Percentiles rank a stretch among this genome's conserved stretches.
phyloP scores from a whole-genome alignment of 345 rosid species.

The Aquilaria yunnanensis region DNA sequence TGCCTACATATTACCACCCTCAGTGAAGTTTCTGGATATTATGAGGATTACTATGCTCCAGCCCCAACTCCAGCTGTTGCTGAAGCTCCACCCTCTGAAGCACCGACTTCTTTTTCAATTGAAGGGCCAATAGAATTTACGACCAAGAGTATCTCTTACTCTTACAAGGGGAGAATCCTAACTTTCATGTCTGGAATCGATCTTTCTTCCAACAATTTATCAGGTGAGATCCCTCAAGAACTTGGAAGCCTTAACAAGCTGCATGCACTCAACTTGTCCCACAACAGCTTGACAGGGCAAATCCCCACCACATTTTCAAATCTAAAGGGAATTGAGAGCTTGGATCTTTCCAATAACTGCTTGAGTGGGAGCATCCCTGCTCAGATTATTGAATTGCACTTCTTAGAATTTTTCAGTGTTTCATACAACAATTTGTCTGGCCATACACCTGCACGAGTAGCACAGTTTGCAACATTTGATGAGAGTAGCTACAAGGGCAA shows the following conservation, averaged over 20 bases:
- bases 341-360: conserved; percentile 27
- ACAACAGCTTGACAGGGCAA: conserved; percentile 18
- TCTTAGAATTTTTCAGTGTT: conserved; percentile 20
- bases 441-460: conserved; percentile 7
- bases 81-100: too few relatives aligned
- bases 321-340: conserved; percentile 18
- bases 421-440: conserved; percentile 35
- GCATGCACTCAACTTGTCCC: conserved; percentile 22
- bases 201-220: conserved; percentile 3
- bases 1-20: neutral
- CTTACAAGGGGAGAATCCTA: conserved; percentile 8
- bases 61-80: too few relatives aligned
- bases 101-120: neutral
- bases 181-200: conserved; percentile 12
- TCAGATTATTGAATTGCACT: conserved; percentile 10
- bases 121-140: neutral
- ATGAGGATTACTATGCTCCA: too few relatives aligned
- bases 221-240: conserved; percentile 1
- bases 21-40: neutral
- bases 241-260: conserved; percentile 16
- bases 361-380: conserved; percentile 23
- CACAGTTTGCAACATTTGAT: conserved; percentile 11
- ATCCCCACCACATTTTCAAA: conserved; percentile 28
- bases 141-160: conserved; percentile 9
- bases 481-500: conserved; percentile 1